phyloP scores from a whole-genome alignment of 2,329 filamentous ascomycete species.

The Microcera coccophila region DNA sequence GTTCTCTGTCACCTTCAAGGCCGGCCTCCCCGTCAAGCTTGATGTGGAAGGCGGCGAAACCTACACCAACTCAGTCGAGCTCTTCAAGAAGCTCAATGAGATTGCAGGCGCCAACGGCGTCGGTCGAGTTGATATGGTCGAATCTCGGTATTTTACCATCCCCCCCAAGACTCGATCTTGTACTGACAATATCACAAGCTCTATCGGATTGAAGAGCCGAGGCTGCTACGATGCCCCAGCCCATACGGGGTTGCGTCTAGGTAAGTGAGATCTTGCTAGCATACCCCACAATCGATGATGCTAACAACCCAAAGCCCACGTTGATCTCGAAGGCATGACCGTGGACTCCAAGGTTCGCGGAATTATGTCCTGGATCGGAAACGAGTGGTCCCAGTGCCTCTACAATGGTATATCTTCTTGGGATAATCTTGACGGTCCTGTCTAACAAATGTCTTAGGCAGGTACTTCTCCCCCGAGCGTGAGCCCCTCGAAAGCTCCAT shows the following conservation, averaged over 20 bases:
- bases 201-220: slow-evolving; percentile 32
- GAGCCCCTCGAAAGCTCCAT: slow-evolving; percentile 60
- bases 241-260: neutral
- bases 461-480: slow-evolving; percentile 48
- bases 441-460: slow-evolving; percentile 37
- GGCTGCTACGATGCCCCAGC: slow-evolving; percentile 57
- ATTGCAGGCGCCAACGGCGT: slow-evolving; percentile 58
- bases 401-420: slow-evolving; percentile 50
- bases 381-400: slow-evolving; percentile 40
- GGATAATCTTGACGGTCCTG: neutral
- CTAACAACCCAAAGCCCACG: no score
- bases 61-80: slow-evolving; percentile 54
- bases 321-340: no score
- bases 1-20: slow-evolving; percentile 61
- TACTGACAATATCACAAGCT: no score
- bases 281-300: no score
- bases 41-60: slow-evolving; percentile 37
- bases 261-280: no score
- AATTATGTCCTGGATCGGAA: slow-evolving; percentile 48
- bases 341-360: slow-evolving; percentile 50
- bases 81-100: slow-evolving; percentile 62
- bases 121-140: slow-evolving; percentile 58
- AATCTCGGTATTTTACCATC: slow-evolving; percentile 34
- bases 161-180: neutral
- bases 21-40: slow-evolving; percentile 64